Base-by-base conservation (phyloP, 257 asterid genomes). In the Schizonepeta tenuifolia region DNA sequence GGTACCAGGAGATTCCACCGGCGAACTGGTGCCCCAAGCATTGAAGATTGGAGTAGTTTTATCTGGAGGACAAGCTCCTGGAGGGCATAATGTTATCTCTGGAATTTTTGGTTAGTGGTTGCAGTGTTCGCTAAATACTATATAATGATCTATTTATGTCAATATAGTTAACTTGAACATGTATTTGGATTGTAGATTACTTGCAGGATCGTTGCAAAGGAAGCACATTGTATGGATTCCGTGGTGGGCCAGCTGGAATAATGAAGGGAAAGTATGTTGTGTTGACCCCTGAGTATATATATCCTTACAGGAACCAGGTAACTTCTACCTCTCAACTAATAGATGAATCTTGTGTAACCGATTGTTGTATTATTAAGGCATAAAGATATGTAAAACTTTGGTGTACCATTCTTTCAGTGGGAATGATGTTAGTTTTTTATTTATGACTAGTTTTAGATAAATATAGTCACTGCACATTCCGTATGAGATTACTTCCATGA, bases 21-120 rank as follows among this genome's bases (percentile, higher is more conserved):
- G 85, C 15, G 65, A 69, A 35, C 64, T 71, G 64, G 58, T 69
- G 21, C 74, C 80, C 54, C 62, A 56, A 67, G 69, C 73, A 60
- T 82, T 92, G 89, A 95, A 90, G 87, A 83, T 95, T 71, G 99
- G 99, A 0, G 96, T 92, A 31, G 99, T 95, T 66, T 78, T 92
- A 69, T 95, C 99, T 15, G 99, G 99, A 75, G 99, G 99, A 59
- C 99, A 95, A 76, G 99, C 99, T 64, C 99, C 99, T 0, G 99
- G 99, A 44, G 99, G 99, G 20, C 99, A 95, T 79, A 95, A 95
- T 86, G 99, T 95, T 67, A 95, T 95, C 50, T 88, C 95, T 17
- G 99, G 99, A 79, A 88, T 95, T 56, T 92, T 90, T 62, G 99
- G 98, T 90, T 77, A 71, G 86, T 7, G 2, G 51, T 65, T 77